phyloP scores from a whole-genome alignment of 306 rosid species.

The Cicer yamashitae region DNA sequence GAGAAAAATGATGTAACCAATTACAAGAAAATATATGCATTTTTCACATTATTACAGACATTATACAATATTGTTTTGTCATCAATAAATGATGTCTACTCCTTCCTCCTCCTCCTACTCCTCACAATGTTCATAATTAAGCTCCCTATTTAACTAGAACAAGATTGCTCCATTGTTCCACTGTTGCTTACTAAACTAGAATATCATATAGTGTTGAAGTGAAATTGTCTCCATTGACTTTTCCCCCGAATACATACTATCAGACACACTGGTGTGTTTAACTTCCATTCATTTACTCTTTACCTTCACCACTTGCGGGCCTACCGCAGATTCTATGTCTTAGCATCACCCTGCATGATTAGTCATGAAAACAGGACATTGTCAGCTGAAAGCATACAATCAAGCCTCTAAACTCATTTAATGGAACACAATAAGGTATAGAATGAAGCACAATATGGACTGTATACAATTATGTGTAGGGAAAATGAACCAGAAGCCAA shows the following conservation, averaged over 20 bases:
- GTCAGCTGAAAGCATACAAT: constrained; percentile 7
- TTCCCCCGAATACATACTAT: constrained; percentile 45
- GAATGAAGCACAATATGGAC: constrained; percentile 16
- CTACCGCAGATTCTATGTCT: constrained; percentile 50
- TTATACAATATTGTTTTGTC: constrained; percentile 40
- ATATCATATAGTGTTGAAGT: constrained; percentile 36
- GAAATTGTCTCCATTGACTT: constrained; percentile 26
- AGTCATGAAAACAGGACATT: constrained; percentile 31
- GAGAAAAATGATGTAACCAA: constrained; percentile 27
- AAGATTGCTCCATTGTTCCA: constrained; percentile 2
- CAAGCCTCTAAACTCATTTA: background rate
- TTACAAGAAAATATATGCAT: constrained; percentile 40
- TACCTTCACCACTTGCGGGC: constrained; percentile 12
- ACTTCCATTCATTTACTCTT: constrained; percentile 25
- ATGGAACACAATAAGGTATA: constrained; percentile 6
- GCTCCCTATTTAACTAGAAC: constrained; percentile 46
- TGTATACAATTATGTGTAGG: background rate
- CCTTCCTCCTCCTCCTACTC: constrained; percentile 41
- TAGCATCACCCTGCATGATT: constrained; percentile 61
- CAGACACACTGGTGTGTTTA: constrained; percentile 32
- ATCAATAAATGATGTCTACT: constrained; percentile 34
- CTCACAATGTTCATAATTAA: constrained; percentile 43
- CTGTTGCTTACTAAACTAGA: constrained; percentile 42
- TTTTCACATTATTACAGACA: constrained; percentile 45
- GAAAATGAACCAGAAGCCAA: constrained; percentile 13